Evolutionary conservation across 2,329 filamentous ascomycete genomes (phyloP), one percentile per base, ranked within the genome.

Genomic region (Tolypocladium tropicale): DNA sequence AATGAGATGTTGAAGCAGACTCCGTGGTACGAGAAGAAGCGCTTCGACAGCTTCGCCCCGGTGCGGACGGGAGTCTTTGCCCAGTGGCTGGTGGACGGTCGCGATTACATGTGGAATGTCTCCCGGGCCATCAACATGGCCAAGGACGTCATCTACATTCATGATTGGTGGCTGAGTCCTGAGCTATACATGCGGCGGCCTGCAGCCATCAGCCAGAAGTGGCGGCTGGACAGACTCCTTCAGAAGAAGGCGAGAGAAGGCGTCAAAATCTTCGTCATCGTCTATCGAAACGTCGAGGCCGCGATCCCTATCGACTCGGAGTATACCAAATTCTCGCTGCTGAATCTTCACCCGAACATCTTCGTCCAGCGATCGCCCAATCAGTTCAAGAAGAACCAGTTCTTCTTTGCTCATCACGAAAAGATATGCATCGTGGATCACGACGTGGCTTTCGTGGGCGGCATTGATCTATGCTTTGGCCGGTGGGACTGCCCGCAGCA

Each of bases 51-150:
- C 70, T 99, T 95, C 72, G 92, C 94, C 0, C 94, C 94, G 0
- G 88, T 97, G 2, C 83, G 94, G 58, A 84, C 83, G 51, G 87
- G 87, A 48, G 91, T 94, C 32, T 94, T 93, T 73, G 91, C 92
- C 2, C 91, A 96, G 67, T 97, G 93, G 92, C 81, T 99, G 10
- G 93, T 99, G 0, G 94, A 99, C 71, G 94, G 90, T 18, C 84
- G 94, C 62, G 94, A 99, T 69, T 95, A 97, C 76, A 97, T 97
- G 93, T 99, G 94, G 94, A 95, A 96, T 69, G 91, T 97, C 9
- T 97, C 93, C 12, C 84, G 93, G 61, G 94, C 94, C 14, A 95
- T 99, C 65, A 94, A 90, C 68, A 96, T 96, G 84, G 94, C 94
- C 10, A 90, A 90, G 65, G 94, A 97, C 74, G 93, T 97, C 59